Conservation (phyloP, 2,329 filamentous ascomycete genomes). For the Fusarium domesticum region DNA sequence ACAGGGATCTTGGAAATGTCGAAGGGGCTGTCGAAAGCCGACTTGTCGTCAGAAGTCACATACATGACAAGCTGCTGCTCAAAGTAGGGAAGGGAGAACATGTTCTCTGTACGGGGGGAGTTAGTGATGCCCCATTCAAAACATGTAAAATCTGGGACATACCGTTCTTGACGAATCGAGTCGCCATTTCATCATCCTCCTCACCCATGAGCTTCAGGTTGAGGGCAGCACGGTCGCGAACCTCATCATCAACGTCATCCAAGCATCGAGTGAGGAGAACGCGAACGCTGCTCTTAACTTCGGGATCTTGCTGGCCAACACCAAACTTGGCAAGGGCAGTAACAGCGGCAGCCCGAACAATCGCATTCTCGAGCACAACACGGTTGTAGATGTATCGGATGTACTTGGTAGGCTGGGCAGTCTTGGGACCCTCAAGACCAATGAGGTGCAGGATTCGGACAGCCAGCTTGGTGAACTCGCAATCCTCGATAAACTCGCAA, state of each 20-base stretch:
- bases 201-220: conserved; percentile 91
- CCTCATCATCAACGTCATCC: conserved; percentile 96
- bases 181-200: conserved; percentile 82
- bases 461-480: conserved; percentile 96
- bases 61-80: conserved; percentile 98
- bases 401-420: conserved; percentile 94
- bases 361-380: conserved; percentile 94
- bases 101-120: conserved; percentile 66
- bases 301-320: conserved; percentile 90
- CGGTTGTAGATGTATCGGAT: conserved; percentile 99
- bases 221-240: conserved; percentile 89
- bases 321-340: conserved; percentile 96
- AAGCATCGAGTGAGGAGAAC: conserved; percentile 90
- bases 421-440: conserved; percentile 91
- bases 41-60: conserved; percentile 86
- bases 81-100: conserved; percentile 91
- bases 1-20: conserved; percentile 88
- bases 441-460: conserved; percentile 93
- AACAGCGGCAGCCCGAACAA: conserved; percentile 90
- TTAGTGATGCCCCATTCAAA: conserved; percentile 9
- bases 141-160: conserved; percentile 18
- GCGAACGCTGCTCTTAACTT: conserved; percentile 93
- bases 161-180: conserved; percentile 91
- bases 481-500: conserved; percentile 99
- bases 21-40: conserved; percentile 80